Conservation (phyloP, 805 yeast genomes). For the Priceomyces carsonii region DNA sequence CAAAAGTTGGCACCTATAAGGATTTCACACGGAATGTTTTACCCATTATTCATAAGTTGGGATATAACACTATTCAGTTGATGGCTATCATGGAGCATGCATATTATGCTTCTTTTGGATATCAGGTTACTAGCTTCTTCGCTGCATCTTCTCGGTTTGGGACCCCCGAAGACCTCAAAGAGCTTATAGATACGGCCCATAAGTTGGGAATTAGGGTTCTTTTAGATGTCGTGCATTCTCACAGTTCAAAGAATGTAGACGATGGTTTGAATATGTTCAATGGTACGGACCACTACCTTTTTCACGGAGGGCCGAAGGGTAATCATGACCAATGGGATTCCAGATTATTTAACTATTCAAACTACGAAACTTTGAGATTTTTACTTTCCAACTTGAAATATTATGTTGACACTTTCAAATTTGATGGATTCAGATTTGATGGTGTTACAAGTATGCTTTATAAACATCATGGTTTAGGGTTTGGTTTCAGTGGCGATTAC, state of each 20-base stretch:
- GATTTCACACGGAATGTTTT: conserved; percentile 79
- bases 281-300: conserved; percentile 93
- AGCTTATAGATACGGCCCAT: conserved; percentile 89
- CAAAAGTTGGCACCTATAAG: conserved; percentile 77
- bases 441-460: conserved; percentile 96
- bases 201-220: conserved; percentile 81
- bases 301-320: conserved; percentile 91
- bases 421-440: conserved; percentile 96
- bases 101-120: conserved; percentile 97
- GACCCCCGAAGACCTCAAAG: conserved; percentile 91
- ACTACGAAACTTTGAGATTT: conserved; percentile 87
- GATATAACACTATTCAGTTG: conserved; percentile 90
- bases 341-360: conserved; percentile 88
- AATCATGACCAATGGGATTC: conserved; percentile 94
- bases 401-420: conserved; percentile 77
- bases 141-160: conserved; percentile 91
- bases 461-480: conserved; percentile 88
- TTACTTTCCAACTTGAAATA: conserved; percentile 80
- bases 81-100: conserved; percentile 99
- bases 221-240: conserved; percentile 93
- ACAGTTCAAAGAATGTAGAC: conserved; percentile 89
- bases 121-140: conserved; percentile 90
- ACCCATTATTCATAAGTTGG: conserved; percentile 82
- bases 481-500: conserved; percentile 89
- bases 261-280: conserved; percentile 94